Evolutionary conservation across 2,329 filamentous ascomycete genomes (phyloP).

Genomic region (Fusarium newnesense): DNA sequence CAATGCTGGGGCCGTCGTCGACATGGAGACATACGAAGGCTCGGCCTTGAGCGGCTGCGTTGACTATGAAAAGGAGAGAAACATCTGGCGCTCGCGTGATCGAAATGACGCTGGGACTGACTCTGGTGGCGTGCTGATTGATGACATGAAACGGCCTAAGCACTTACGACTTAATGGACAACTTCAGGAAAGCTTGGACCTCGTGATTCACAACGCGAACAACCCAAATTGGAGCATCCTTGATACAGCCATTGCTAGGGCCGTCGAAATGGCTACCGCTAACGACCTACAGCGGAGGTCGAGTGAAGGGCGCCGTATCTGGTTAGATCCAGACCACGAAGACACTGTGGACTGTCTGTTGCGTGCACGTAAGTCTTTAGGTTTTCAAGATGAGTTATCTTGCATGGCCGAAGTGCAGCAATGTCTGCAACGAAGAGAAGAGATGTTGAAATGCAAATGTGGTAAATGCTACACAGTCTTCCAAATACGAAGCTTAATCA

Average conservation of each 20-base stretch:
- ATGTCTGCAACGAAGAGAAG: neutral
- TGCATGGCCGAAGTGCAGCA: rapidly evolving
- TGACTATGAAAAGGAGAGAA: neutral
- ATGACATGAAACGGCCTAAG: neutral
- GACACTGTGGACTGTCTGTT: neutral
- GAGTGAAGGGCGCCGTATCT: too few species aligned
- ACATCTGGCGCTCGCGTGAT: too few species aligned
- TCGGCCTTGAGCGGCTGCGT: neutral
- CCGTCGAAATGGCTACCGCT: neutral
- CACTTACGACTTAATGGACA: neutral
- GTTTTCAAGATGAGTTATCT: rapidly evolving
- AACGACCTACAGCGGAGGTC: too few species aligned
- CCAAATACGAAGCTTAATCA: too few species aligned
- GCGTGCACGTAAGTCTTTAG: neutral
- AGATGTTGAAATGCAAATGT: neutral
- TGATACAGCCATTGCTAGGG: neutral
- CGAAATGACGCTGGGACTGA: too few species aligned
- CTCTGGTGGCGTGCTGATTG: neutral
- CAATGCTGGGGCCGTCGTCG: conserved; percentile 37
- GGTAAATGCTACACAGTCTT: neutral
- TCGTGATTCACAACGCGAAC: neutral
- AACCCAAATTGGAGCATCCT: neutral
- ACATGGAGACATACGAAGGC: conserved; percentile 26
- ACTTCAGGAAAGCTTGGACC: neutral
- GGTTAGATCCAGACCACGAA: neutral